phyloP scores from a whole-genome alignment of 2,329 filamentous ascomycete genomes.

The Neonectria coccinea region DNA sequence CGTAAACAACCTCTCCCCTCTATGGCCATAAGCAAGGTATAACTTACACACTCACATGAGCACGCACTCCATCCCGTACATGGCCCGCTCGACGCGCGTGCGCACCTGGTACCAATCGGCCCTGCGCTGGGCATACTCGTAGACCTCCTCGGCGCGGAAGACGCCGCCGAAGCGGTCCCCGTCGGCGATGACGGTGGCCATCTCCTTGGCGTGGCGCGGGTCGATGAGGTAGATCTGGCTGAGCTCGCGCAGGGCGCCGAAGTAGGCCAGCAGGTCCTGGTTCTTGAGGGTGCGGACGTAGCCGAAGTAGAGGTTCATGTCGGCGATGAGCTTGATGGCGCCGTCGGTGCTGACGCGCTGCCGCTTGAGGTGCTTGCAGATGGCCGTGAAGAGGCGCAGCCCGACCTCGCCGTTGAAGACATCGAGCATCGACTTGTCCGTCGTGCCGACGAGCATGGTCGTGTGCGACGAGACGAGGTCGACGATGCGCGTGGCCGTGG shows the following conservation, averaged over 20 bases:
- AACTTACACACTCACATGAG: slow-evolving; percentile 72
- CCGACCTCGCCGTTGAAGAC: slow-evolving; percentile 99
- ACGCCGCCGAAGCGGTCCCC: slow-evolving; percentile 90
- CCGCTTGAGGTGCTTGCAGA: slow-evolving; percentile 98
- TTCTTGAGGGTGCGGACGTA: slow-evolving; percentile 88
- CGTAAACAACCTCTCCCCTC: slow-evolving; percentile 13
- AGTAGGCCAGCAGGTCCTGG: slow-evolving; percentile 87
- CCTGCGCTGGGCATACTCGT: slow-evolving; percentile 93
- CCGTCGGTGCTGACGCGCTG: slow-evolving; percentile 92
- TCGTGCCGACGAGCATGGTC: slow-evolving; percentile 91
- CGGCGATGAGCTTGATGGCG: slow-evolving; percentile 91
- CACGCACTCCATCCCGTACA: slow-evolving; percentile 93
- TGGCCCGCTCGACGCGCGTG: slow-evolving; percentile 89
- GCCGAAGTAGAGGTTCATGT: slow-evolving; percentile 93
- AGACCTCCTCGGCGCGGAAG: slow-evolving; percentile 95
- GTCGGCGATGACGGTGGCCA: slow-evolving; percentile 95
- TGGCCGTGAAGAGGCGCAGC: slow-evolving; percentile 86
- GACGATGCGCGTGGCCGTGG: slow-evolving; percentile 83
- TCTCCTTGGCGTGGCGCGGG: slow-evolving; percentile 85
- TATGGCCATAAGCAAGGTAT: too few species aligned
- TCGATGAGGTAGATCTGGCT: slow-evolving; percentile 97
- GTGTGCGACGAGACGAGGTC: slow-evolving; percentile 90
- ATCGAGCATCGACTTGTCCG: slow-evolving; percentile 97
- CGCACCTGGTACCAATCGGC: slow-evolving; percentile 96
- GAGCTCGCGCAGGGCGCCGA: slow-evolving; percentile 89